These are phyloP conservation scores for Metschnikowia dekortorum DNA, from an alignment of 805 yeast genomes.

Conservation along the genomic window DNA sequence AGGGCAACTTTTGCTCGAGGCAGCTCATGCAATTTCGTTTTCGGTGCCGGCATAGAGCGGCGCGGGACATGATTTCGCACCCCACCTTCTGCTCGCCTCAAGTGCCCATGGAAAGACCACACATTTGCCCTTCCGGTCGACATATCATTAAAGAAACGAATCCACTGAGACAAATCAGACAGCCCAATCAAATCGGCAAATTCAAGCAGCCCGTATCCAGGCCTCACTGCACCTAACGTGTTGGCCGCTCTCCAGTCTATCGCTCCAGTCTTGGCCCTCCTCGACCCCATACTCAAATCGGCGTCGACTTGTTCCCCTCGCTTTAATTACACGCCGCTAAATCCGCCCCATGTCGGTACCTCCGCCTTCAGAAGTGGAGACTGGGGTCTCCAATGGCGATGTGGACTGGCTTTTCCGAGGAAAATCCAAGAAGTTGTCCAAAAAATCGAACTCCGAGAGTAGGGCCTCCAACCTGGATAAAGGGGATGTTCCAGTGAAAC, in stretches of 20 bases:
- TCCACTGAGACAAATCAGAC: no score
- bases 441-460: slow-evolving; percentile 29
- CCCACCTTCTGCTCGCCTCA: background rate
- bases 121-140: no score
- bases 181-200: no score
- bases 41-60: background rate
- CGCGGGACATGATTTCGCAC: slow-evolving; percentile 1
- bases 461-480: slow-evolving; percentile 6
- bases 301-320: background rate
- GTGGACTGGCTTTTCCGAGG: slow-evolving; percentile 85
- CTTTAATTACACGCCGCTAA: no score
- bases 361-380: slow-evolving; percentile 21
- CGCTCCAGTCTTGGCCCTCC: background rate
- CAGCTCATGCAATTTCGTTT: background rate
- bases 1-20: background rate
- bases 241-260: no score
- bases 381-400: slow-evolving; percentile 67
- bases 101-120: no score
- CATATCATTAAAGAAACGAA: no score
- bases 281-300: background rate
- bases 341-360: slow-evolving; percentile 9
- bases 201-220: no score
- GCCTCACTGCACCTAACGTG: no score
- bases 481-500: background rate
- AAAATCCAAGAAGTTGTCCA: slow-evolving; percentile 55